These are phyloP conservation scores for Berkeleyomyces basicola DNA, from an alignment of 2,329 filamentous ascomycete genomes.

Conservation along the genomic window DNA sequence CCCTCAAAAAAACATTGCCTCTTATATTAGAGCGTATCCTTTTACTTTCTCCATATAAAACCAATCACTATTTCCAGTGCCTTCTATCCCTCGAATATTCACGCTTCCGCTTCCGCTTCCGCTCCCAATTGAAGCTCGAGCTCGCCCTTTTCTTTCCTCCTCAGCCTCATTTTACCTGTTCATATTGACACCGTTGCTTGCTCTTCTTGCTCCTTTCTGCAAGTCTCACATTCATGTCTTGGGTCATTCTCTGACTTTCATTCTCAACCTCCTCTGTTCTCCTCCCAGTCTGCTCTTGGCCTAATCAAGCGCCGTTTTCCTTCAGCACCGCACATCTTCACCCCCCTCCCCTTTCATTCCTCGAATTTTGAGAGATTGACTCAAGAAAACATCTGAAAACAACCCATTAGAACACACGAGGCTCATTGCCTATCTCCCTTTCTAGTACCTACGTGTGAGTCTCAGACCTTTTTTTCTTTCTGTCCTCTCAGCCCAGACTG, in stretches of 20 bases:
- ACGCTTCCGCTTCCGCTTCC: background rate
- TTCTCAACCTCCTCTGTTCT: background rate
- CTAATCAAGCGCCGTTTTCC: background rate
- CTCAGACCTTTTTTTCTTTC: background rate
- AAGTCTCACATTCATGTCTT: conserved; percentile 1
- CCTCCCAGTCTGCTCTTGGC: background rate
- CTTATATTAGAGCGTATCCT: background rate
- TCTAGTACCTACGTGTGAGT: background rate
- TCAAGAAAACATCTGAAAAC: background rate
- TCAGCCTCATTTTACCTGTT: background rate
- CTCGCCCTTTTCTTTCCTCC: background rate
- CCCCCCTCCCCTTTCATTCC: conserved; percentile 3
- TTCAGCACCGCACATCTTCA: background rate
- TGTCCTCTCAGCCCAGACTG: background rate
- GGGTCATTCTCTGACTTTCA: conserved; percentile 1
- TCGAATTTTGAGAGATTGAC: conserved; percentile 4
- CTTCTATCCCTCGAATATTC: background rate
- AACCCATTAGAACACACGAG: background rate
- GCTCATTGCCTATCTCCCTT: background rate
- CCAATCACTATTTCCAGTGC: background rate
- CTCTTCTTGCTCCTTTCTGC: background rate
- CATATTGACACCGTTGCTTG: background rate
- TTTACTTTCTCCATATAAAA: conserved; percentile 1
- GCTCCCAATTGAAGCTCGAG: background rate
- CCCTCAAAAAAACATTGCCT: background rate